Percentiles rank a stretch among this genome's conserved stretches.
Evolutionary conservation across 1,284 basidiomycete species (phyloP).

Genomic region (Calocybe gambosa): DNA sequence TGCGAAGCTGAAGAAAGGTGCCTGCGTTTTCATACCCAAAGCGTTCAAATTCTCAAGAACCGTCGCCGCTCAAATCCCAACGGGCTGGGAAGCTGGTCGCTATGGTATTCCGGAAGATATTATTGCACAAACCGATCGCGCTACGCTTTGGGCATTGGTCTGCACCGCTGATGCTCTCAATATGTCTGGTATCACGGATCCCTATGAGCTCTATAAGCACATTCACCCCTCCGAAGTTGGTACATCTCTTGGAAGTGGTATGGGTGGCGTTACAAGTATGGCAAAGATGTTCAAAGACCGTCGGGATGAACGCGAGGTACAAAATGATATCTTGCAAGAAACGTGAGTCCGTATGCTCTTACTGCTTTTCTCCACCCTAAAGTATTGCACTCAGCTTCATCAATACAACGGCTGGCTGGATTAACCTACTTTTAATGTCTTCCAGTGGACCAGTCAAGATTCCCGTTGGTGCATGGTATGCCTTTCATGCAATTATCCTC

Average conservation of each 20-base stretch:
- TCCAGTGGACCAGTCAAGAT: conserved; percentile 98
- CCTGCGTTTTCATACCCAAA: conserved; percentile 90
- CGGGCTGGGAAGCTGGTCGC: conserved; percentile 93
- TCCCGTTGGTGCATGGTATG: conserved; percentile 94
- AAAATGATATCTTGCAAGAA: conserved; percentile 97
- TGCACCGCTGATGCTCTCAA: conserved; percentile 93
- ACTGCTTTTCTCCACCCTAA: conserved; percentile 4
- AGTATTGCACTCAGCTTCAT: conserved; percentile 63
- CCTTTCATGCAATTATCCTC: conserved; percentile 3
- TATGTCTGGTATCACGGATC: conserved; percentile 96
- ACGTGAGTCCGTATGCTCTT: conserved; percentile 57
- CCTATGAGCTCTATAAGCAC: conserved; percentile 94
- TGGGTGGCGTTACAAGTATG: conserved; percentile 91
- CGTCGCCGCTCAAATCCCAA: conserved; percentile 94
- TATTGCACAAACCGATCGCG: conserved; percentile 88
- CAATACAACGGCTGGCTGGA: conserved; percentile 97
- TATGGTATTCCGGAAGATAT: conserved; percentile 99
- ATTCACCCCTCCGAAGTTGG: conserved; percentile 96
- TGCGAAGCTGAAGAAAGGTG: conserved; percentile 98
- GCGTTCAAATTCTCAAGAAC: conserved; percentile 92
- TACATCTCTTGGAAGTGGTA: conserved; percentile 89
- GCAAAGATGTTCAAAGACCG: conserved; percentile 98
- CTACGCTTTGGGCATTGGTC: conserved; percentile 96
- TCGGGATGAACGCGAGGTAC: conserved; percentile 94
- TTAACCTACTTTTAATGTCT: conserved; percentile 90